These are phyloP conservation scores for Celoporthe dispersa DNA, from an alignment of 2,329 filamentous ascomycete species.

Conservation along the genomic window DNA sequence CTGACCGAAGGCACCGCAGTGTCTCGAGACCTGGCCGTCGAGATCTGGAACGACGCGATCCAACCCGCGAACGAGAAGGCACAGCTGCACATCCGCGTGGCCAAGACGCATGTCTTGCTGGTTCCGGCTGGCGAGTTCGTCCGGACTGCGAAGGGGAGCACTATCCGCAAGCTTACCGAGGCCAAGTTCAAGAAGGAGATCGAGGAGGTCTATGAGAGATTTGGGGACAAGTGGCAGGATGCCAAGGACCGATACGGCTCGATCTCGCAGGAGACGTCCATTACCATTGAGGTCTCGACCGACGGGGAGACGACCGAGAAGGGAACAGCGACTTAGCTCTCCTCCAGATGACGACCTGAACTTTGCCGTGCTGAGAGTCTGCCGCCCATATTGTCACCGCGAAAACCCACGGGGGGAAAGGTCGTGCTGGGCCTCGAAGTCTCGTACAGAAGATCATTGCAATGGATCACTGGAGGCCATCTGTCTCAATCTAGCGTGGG, in stretches of 20 bases:
- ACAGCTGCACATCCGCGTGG: slow-evolving; percentile 31
- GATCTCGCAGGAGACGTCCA: slow-evolving; percentile 27
- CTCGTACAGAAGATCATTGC: too few species aligned
- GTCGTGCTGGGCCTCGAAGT: too few species aligned
- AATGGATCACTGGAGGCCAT: too few species aligned
- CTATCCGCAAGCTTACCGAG: slow-evolving; percentile 29
- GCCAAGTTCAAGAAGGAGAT: slow-evolving; percentile 26
- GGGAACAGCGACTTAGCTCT: background rate
- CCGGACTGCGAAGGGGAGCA: slow-evolving; percentile 32
- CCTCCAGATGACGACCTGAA: background rate
- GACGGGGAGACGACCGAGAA: background rate
- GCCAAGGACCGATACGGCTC: slow-evolving; percentile 29
- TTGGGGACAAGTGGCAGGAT: slow-evolving; percentile 33
- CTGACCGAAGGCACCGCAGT: slow-evolving; percentile 20
- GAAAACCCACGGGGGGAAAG: background rate
- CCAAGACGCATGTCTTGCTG: slow-evolving; percentile 31
- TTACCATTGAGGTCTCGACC: slow-evolving; percentile 22
- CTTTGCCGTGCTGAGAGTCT: slow-evolving; percentile 5
- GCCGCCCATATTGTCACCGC: background rate
- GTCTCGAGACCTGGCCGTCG: slow-evolving; percentile 16
- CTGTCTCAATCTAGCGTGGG: too few species aligned
- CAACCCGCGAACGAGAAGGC: slow-evolving; percentile 31
- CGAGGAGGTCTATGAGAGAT: slow-evolving; percentile 26
- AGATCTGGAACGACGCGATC: slow-evolving; percentile 30
- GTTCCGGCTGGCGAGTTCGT: slow-evolving; percentile 27